Evolutionary conservation across 1,139 yeast genomes (phyloP).

Genomic region (Candida anutae): DNA sequence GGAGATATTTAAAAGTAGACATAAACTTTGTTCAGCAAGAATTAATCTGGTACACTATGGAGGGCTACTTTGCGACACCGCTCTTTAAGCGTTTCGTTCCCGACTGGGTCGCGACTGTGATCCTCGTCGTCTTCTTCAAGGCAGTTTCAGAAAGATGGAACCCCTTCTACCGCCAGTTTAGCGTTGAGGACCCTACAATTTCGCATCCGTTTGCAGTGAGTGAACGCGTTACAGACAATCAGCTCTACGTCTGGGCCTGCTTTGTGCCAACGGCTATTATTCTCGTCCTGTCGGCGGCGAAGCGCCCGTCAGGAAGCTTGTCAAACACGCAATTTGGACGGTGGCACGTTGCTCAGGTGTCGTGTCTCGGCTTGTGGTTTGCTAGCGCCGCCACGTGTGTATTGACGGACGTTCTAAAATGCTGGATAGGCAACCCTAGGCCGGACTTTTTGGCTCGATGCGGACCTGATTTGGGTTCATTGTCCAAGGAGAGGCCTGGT

Average conservation of each 20-base stretch:
- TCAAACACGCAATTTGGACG: conserved; percentile 4
- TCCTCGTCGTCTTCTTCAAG: conserved; percentile 10
- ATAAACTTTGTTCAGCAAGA: too few relatives aligned
- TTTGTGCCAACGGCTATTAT: conserved; percentile 10
- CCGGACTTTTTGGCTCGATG: conserved; percentile 20
- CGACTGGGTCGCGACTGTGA: conserved; percentile 13
- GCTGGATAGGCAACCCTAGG: conserved; percentile 19
- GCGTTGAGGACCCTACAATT: conserved; percentile 9
- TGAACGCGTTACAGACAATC: conserved; percentile 14
- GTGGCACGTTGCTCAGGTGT: conserved; percentile 13
- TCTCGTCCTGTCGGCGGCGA: conserved; percentile 6
- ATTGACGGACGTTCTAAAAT: conserved; percentile 16
- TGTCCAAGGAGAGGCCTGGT: conserved; percentile 6
- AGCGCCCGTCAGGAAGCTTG: conserved; percentile 4
- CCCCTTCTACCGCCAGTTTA: conserved; percentile 14
- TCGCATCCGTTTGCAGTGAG: conserved; percentile 14
- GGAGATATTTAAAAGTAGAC: too few relatives aligned
- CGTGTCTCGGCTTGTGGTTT: conserved; percentile 11
- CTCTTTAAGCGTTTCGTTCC: conserved; percentile 8
- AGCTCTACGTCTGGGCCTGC: conserved; percentile 10
- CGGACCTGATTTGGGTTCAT: conserved; percentile 9
- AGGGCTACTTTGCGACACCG: conserved; percentile 7
- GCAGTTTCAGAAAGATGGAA: conserved; percentile 14
- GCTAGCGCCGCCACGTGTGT: conserved; percentile 25
- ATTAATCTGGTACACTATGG: too few relatives aligned